Evolutionary conservation across 495 filamentous ascomycete species (phyloP).

Genomic region (Talaromyces adpressus): DNA sequence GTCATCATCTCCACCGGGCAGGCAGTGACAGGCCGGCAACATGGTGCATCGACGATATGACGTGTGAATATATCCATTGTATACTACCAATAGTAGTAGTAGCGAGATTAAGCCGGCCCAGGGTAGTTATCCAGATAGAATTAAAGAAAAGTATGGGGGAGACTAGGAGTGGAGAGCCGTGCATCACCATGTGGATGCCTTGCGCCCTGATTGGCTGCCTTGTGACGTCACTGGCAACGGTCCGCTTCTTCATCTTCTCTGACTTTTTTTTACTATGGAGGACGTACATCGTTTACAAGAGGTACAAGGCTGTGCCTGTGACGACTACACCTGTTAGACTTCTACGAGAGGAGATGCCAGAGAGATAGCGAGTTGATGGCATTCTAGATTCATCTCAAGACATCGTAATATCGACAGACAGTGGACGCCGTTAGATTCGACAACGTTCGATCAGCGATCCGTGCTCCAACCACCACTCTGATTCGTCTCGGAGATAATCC

Average conservation of each 20-base stretch:
- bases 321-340: no score
- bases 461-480: not conserved
- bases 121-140: not conserved
- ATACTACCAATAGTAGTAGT: not conserved
- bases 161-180: not conserved
- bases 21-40: conserved; percentile 11
- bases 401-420: no score
- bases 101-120: not conserved
- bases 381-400: no score
- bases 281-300: no score
- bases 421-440: not conserved
- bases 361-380: no score
- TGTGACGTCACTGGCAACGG: not conserved
- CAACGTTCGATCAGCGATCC: not conserved
- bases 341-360: no score
- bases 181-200: not conserved
- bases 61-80: not conserved
- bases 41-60: conserved; percentile 5
- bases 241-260: not conserved
- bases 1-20: not conserved
- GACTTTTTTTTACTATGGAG: no score
- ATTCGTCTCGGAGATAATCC: not conserved
- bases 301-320: not conserved
- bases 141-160: not conserved
- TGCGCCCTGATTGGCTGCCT: not conserved